A percentile compares a stretch with the other conserved stretches of the same genome.
phyloP scores from a whole-genome alignment of 2,329 filamentous ascomycete genomes.

The Escovopsis sp. region DNA sequence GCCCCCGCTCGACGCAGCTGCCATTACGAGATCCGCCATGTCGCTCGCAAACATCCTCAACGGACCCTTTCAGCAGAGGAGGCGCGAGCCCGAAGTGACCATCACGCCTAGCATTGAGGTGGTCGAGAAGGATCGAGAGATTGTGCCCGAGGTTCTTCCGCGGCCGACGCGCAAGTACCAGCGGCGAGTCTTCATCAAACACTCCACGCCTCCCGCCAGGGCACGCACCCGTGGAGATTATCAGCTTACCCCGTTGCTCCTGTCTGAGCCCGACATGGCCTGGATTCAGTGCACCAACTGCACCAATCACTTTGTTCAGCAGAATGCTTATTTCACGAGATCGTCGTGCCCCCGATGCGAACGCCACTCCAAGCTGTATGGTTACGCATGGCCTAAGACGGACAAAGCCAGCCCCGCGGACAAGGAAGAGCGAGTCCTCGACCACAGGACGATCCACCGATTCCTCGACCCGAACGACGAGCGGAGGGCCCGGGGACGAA shows the following conservation, averaged over 20 bases:
- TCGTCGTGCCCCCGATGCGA: conserved; percentile 86
- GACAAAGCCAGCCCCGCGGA: conserved; percentile 64
- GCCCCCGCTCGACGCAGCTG: background rate
- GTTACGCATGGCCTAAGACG: conserved; percentile 92
- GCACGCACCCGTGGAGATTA: conserved; percentile 61
- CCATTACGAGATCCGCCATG: conserved; percentile 13
- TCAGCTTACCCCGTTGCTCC: conserved; percentile 60
- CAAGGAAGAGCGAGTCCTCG: conserved; percentile 55
- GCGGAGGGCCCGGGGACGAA: conserved; percentile 32
- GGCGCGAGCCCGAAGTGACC: background rate
- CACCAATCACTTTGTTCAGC: conserved; percentile 68
- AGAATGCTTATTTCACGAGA: conserved; percentile 74
- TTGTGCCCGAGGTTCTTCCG: conserved; percentile 10
- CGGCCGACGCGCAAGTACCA: conserved; percentile 18
- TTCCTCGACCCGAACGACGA: conserved; percentile 65
- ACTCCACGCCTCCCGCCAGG: conserved; percentile 18
- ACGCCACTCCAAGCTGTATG: conserved; percentile 88
- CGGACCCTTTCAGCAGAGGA: conserved; percentile 9
- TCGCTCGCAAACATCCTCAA: conserved; percentile 21
- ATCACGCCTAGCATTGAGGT: conserved; percentile 16
- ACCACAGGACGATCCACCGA: conserved; percentile 77
- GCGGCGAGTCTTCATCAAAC: conserved; percentile 19
- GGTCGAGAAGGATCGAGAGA: conserved; percentile 7
- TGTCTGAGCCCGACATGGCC: conserved; percentile 58
- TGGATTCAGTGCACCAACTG: conserved; percentile 90